Evolutionary conservation across 2,329 filamentous ascomycete species (phyloP), one percentile per base, ranked within the genome.

Genomic region (Leptographium lundbergii): DNA sequence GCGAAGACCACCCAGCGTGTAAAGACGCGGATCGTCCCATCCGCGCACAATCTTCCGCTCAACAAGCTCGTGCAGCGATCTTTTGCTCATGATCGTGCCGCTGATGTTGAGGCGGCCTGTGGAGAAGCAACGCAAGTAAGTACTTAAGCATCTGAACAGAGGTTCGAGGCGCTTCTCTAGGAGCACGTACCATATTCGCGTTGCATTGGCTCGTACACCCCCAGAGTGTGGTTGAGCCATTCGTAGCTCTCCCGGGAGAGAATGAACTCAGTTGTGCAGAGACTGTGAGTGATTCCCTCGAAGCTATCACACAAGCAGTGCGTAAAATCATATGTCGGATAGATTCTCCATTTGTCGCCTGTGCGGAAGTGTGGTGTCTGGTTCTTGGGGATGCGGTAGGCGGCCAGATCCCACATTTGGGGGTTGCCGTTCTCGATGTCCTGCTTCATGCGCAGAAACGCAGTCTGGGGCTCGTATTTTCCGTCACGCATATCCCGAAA

Each of bases 221-320:
- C 89, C 17, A 95, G 78, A 13, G 83, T 81, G 71, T 90, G 85
- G 71, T 94, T 89, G 39, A 97, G 77, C 83, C 69, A 97, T 68
- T 97, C 91, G 69, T 97, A 99, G 47, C 89, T 94, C 54, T 88
- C 85, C 61, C 92, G 78, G 24, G 88, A 87, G 57, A 89, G 82
- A 64, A 91, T 84, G 67, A 97, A 65, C 70, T 97, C 94, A 1
- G 88, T 92, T 0, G 94, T 97, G 70, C 92, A 97, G 24, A 97
- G 77, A 17, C 87, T 92, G 75, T 96, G 92, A 0, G 91, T 91
- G 67, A 97, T 95, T 22, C 82, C 81, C 72, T 97, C 94, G 63
- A 96, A 89, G 65, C 88, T 91, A 78, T 97, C 94, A 66, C 89
- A 92, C 27, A 96, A 77, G 71, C 89, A 95, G 74, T 95, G 89